Conservation (phyloP, 2,329 filamentous ascomycete genomes). For the Aspergillus fumigatus region DNA sequence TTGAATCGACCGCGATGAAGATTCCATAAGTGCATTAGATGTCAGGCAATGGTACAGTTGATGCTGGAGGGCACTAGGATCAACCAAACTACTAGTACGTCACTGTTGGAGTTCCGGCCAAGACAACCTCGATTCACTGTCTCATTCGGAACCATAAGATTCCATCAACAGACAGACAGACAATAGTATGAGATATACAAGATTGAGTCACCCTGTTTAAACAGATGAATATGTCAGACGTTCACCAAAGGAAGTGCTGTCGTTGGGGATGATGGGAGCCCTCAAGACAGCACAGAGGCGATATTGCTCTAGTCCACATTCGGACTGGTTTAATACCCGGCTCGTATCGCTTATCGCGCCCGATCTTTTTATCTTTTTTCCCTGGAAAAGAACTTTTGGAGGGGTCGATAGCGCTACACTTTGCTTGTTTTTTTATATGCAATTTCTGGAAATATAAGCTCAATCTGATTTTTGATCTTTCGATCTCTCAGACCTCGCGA, state of each 20-base stretch:
- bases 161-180: not conserved
- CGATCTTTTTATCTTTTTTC: slow-evolving; percentile 10
- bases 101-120: not conserved
- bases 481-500: not conserved
- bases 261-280: not conserved
- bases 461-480: not conserved
- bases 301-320: slow-evolving; percentile 6
- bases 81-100: not conserved
- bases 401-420: not conserved
- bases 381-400: not conserved
- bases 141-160: not conserved
- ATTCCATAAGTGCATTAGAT: slow-evolving; percentile 6
- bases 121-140: not conserved
- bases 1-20: not conserved
- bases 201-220: not conserved
- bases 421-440: not conserved
- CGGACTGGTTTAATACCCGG: slow-evolving; percentile 3
- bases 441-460: not conserved
- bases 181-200: not conserved
- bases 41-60: not conserved
- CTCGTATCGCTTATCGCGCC: slow-evolving; percentile 20
- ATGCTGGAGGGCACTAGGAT: not conserved
- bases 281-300: not conserved
- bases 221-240: not conserved
- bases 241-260: not conserved